phyloP scores from a whole-genome alignment of 345 rosid genomes.

The Eucalyptus polybractea region DNA sequence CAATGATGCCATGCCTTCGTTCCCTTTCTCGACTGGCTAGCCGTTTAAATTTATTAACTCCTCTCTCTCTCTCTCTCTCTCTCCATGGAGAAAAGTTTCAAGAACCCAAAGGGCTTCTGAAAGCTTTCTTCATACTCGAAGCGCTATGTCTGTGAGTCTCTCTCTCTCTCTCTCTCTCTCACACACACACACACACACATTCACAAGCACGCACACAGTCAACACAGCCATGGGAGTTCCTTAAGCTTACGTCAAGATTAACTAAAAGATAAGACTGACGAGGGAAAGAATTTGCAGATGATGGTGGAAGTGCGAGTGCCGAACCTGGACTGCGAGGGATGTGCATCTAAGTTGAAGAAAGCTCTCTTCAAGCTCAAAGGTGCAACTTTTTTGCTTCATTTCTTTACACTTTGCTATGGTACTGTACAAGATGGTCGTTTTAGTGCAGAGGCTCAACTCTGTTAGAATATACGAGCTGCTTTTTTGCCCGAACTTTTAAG shows the following conservation, averaged over 20 bases:
- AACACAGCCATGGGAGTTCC: neutral
- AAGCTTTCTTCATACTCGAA: neutral
- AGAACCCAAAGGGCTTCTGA: neutral
- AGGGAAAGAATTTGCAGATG: slow-evolving; percentile 7
- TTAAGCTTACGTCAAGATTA: neutral
- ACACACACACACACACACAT: too few relatives aligned
- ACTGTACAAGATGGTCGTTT: neutral
- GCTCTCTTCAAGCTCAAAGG: slow-evolving; percentile 89
- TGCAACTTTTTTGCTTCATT: neutral
- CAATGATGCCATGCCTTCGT: neutral
- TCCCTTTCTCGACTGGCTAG: neutral
- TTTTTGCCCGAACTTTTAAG: neutral
- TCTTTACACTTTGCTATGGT: neutral
- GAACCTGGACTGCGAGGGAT: slow-evolving; percentile 84
- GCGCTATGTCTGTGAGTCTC: neutral
- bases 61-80: neutral
- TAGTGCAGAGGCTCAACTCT: neutral
- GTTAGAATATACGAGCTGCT: neutral
- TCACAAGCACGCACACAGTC: neutral
- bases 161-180: neutral
- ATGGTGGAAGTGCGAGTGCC: slow-evolving; percentile 88
- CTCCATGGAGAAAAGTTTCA: neutral
- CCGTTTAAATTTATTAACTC: neutral
- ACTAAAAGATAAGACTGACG: neutral
- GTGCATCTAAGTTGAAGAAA: slow-evolving; percentile 82